Conservation (phyloP, 352 stramenopile species). For the Pythium insidiosum region DNA sequence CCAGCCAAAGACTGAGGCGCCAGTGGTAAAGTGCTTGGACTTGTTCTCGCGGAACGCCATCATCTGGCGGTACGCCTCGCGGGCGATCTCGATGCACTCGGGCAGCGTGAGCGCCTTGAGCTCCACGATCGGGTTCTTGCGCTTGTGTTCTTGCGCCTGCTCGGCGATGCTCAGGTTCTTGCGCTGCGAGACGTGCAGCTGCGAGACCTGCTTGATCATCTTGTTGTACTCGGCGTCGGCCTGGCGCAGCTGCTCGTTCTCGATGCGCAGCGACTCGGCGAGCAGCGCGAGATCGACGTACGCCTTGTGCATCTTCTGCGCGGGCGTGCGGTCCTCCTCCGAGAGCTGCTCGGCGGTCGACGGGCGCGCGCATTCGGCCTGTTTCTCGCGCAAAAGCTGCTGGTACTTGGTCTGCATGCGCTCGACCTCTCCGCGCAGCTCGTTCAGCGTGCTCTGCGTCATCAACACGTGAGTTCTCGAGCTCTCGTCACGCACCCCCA, state of each 20-base stretch:
- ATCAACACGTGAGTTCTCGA: too few species aligned
- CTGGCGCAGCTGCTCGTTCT: constrained; percentile 45
- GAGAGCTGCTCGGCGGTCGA: constrained; percentile 9
- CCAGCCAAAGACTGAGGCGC: constrained; percentile 59
- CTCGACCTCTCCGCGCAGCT: constrained; percentile 37
- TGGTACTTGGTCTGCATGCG: constrained; percentile 35
- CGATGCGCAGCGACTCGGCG: constrained; percentile 31
- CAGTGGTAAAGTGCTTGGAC: constrained; percentile 37
- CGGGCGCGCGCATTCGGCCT: constrained; percentile 9
- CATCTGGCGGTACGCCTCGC: constrained; percentile 34
- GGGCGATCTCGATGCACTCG: constrained; percentile 39
- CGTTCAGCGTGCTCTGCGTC: constrained; percentile 43
- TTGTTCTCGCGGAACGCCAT: constrained; percentile 43
- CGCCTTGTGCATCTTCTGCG: constrained; percentile 17
- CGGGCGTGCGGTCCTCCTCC: constrained; percentile 7
- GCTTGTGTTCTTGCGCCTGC: constrained; percentile 29
- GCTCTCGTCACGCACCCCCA: too few species aligned
- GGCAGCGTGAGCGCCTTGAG: constrained; percentile 29
- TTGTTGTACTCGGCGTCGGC: constrained; percentile 29
- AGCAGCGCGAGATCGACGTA: constrained; percentile 50
- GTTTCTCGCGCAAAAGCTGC: constrained; percentile 21
- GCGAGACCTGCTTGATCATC: constrained; percentile 40
- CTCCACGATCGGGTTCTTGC: constrained; percentile 29
- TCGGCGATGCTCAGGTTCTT: constrained; percentile 19
- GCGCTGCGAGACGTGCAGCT: constrained; percentile 25